Conservation (phyloP, 495 filamentous ascomycete genomes). For the Pseudevernia furfuracea region DNA sequence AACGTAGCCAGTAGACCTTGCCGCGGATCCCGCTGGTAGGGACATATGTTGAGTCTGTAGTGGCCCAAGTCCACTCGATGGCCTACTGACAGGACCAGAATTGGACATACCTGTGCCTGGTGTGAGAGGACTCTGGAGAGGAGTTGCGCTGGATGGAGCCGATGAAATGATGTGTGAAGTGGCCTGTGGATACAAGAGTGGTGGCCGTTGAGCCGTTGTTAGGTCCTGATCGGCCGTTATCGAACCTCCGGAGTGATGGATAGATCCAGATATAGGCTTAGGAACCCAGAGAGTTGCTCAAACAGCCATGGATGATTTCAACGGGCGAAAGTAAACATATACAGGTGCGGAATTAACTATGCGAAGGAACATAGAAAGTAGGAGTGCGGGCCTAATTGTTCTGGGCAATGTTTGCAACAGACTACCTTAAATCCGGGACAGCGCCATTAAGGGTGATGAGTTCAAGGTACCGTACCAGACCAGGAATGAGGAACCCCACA, state of each 20-base stretch:
- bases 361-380: background rate
- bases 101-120: constrained; percentile 20
- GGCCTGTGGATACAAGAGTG: constrained; percentile 16
- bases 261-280: background rate
- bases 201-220: constrained; percentile 14
- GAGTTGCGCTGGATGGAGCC: constrained; percentile 47
- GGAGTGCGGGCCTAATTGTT: background rate
- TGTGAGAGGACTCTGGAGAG: constrained; percentile 29
- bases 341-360: background rate
- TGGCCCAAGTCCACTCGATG: constrained; percentile 20
- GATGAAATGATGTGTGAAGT: constrained; percentile 21
- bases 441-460: background rate
- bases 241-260: background rate
- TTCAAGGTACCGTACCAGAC: constrained; percentile 4
- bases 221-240: constrained; percentile 18
- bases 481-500: constrained; percentile 4
- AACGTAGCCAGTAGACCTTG: constrained; percentile 21
- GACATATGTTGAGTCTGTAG: constrained; percentile 20
- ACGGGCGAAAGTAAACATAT: background rate
- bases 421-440: background rate
- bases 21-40: constrained; percentile 14
- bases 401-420: background rate
- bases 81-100: constrained; percentile 21
- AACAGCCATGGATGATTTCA: background rate
- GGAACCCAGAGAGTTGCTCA: background rate